A percentile compares a stretch with the other conserved stretches of the same genome.
Conservation (phyloP, 257 asterid species). For the Osmanthus fragrans region DNA sequence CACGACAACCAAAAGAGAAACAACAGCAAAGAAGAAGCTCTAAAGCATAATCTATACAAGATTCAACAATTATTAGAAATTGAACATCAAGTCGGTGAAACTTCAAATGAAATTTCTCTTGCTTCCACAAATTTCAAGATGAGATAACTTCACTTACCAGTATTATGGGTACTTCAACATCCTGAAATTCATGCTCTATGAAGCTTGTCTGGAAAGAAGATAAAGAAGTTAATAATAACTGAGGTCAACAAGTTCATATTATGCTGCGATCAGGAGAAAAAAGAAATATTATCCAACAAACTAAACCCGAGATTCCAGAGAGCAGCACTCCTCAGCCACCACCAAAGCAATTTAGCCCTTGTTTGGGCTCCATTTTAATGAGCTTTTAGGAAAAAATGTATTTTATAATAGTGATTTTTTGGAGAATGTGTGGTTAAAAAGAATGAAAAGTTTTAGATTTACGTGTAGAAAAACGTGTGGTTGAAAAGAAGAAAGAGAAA, state of each 20-base stretch:
- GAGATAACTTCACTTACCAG: conserved; percentile 49
- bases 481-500: too few relatives aligned
- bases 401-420: too few relatives aligned
- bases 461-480: too few relatives aligned
- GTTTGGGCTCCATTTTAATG: too few relatives aligned
- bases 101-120: conserved; percentile 12
- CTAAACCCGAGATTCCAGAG: not conserved
- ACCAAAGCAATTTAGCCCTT: not conserved
- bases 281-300: conserved; percentile 1
- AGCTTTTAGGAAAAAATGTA: too few relatives aligned
- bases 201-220: conserved; percentile 57
- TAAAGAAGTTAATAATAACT: conserved; percentile 13
- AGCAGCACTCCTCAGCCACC: not conserved
- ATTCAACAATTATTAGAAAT: conserved; percentile 2
- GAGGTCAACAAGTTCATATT: not conserved
- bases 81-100: not conserved
- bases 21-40: not conserved
- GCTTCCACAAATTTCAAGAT: not conserved
- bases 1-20: conserved; percentile 8
- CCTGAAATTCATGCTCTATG: conserved; percentile 66
- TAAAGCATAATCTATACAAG: not conserved
- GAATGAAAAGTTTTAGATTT: too few relatives aligned
- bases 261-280: not conserved
- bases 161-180: conserved; percentile 56
- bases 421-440: too few relatives aligned